phyloP scores from a whole-genome alignment of 306 rosid species.

The Cucurbita maxima region DNA sequence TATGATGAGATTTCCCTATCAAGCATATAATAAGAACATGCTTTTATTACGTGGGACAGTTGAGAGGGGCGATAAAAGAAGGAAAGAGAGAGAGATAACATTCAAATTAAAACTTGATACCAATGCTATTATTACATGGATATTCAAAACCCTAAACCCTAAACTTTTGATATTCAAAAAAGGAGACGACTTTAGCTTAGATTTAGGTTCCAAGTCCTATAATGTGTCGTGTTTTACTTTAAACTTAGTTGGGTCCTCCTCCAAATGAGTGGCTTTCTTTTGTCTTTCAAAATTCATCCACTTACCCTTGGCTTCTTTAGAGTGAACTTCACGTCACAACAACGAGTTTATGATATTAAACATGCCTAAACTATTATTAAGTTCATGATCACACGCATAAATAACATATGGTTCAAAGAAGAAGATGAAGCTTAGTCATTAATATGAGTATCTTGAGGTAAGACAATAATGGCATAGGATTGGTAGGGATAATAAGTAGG shows the following conservation, averaged over 20 bases:
- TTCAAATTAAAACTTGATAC: not conserved
- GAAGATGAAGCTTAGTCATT: too few species aligned
- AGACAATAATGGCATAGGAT: too few species aligned
- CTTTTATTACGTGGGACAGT: too few species aligned
- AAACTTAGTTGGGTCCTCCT: not conserved
- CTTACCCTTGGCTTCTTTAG: not conserved
- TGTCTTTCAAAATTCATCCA: not conserved
- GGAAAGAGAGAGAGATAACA: not conserved
- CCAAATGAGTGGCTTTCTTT: not conserved
- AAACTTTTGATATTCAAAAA: not conserved
- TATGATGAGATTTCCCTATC: constrained; percentile 10
- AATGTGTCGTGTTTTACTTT: not conserved
- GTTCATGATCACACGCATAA: not conserved
- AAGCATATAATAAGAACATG: constrained; percentile 15
- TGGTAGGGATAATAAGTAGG: too few species aligned
- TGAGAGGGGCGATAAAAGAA: not conserved
- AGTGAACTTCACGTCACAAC: not conserved
- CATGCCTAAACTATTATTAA: not conserved
- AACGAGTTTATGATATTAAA: not conserved
- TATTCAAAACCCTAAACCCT: too few species aligned
- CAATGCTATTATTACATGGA: too few species aligned
- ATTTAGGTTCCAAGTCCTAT: not conserved
- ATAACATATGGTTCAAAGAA: not conserved
- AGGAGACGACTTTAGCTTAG: not conserved
- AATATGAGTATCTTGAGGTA: too few species aligned